These are phyloP conservation scores for Leucosporidium creatinivorum DNA, from an alignment of 768 basidiomycete genomes.

Conservation along the genomic window DNA sequence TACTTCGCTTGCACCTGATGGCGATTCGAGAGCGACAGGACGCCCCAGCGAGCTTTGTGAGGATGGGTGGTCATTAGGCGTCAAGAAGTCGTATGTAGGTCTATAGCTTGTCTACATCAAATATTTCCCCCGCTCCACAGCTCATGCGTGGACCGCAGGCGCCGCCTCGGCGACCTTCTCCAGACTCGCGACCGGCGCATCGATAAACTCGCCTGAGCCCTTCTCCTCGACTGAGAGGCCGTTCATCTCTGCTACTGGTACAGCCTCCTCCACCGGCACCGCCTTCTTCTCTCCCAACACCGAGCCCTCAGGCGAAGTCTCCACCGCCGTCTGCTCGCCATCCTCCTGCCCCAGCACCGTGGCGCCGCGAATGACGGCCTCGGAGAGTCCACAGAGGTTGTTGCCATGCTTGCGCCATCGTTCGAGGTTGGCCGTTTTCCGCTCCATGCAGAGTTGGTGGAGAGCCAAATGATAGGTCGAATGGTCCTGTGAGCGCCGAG, in stretches of 20 bases:
- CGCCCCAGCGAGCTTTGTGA: too few relatives aligned
- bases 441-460: slow-evolving; percentile 51
- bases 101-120: too few relatives aligned
- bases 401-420: slow-evolving; percentile 61
- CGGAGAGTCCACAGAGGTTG: slow-evolving; percentile 61
- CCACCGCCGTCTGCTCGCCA: background rate
- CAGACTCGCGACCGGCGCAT: too few relatives aligned
- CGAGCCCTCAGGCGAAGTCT: background rate
- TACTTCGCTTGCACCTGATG: too few relatives aligned
- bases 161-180: too few relatives aligned
- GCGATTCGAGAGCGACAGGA: too few relatives aligned
- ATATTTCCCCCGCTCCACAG: too few relatives aligned
- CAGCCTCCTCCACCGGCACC: background rate
- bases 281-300: background rate
- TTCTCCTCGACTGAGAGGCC: background rate
- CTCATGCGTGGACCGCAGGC: too few relatives aligned
- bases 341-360: background rate
- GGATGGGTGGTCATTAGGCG: too few relatives aligned
- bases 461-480: slow-evolving; percentile 66
- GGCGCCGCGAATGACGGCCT: slow-evolving; percentile 65
- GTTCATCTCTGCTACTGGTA: background rate
- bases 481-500: slow-evolving; percentile 46
- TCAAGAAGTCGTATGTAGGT: too few relatives aligned
- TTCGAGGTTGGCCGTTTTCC: slow-evolving; percentile 50
- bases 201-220: background rate